Conservation (phyloP, 148 eudicot species). For the Rhododendron henanense region DNA sequence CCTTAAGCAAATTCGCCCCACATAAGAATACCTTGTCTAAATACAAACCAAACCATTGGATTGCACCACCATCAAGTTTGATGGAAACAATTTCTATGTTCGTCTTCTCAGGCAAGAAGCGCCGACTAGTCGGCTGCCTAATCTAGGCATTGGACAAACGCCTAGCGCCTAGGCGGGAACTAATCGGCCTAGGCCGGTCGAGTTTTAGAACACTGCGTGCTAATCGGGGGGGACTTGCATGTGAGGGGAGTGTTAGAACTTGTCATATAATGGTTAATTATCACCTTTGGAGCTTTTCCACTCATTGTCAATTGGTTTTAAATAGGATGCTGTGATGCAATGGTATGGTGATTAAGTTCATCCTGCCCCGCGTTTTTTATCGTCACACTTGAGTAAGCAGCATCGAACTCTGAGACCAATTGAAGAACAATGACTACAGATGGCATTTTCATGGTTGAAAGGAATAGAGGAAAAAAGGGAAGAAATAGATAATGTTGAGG, state of each 20-base stretch:
- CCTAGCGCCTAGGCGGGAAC: not conserved
- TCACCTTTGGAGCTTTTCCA: not conserved
- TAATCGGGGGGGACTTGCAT: not conserved
- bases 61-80: not conserved
- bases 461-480: not conserved
- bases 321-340: not conserved
- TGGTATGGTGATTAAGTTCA: not conserved
- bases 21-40: not conserved
- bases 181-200: not conserved
- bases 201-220: not conserved
- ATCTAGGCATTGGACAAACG: too few relatives aligned
- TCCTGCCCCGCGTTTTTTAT: not conserved
- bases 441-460: not conserved
- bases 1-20: not conserved
- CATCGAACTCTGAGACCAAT: not conserved
- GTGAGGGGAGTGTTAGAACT: not conserved
- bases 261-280: not conserved
- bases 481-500: not conserved
- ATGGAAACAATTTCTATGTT: not conserved
- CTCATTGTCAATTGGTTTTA: not conserved
- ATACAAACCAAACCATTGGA: not conserved
- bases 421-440: not conserved
- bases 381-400: not conserved
- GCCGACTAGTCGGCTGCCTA: too few relatives aligned
- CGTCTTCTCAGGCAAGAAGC: not conserved